These are phyloP conservation scores for Pyricularia sp. DNA, from an alignment of 2,329 filamentous ascomycete genomes.

Conservation along the genomic window DNA sequence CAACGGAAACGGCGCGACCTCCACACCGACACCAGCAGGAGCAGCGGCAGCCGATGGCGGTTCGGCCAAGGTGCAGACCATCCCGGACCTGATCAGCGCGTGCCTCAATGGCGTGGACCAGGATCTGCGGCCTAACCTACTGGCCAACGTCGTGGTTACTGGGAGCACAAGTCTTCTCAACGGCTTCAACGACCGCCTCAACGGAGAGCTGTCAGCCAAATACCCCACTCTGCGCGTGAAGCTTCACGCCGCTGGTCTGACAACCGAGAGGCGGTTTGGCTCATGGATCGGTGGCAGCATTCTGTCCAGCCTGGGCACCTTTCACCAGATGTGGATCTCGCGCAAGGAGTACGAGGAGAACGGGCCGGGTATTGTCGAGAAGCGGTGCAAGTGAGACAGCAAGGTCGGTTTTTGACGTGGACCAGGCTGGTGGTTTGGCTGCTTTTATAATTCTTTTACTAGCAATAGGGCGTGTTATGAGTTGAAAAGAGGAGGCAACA, in stretches of 20 bases:
- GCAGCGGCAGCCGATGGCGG: background rate
- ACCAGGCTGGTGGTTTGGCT: background rate
- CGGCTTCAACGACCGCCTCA: conserved; percentile 82
- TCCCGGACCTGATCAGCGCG: conserved; percentile 69
- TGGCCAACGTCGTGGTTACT: conserved; percentile 85
- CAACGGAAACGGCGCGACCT: background rate
- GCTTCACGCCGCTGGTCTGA: conserved; percentile 74
- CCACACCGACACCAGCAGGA: background rate
- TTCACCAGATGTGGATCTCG: conserved; percentile 99
- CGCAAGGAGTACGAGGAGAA: conserved; percentile 97
- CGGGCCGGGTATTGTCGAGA: conserved; percentile 80
- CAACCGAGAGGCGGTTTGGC: conserved; percentile 60
- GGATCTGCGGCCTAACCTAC: conserved; percentile 69
- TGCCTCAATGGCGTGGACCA: conserved; percentile 73
- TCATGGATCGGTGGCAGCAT: conserved; percentile 84
- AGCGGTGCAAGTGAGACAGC: conserved; percentile 65
- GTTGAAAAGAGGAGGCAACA: background rate
- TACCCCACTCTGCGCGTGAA: conserved; percentile 81
- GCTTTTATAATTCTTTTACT: background rate
- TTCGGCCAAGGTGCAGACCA: conserved; percentile 57
- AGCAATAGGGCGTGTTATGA: background rate
- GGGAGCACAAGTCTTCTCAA: conserved; percentile 79
- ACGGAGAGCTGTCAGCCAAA: conserved; percentile 66
- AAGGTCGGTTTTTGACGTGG: background rate
- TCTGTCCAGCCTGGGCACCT: conserved; percentile 84